Evolutionary conservation across 257 asterid genomes (phyloP).

Genomic region (Plantago major): DNA sequence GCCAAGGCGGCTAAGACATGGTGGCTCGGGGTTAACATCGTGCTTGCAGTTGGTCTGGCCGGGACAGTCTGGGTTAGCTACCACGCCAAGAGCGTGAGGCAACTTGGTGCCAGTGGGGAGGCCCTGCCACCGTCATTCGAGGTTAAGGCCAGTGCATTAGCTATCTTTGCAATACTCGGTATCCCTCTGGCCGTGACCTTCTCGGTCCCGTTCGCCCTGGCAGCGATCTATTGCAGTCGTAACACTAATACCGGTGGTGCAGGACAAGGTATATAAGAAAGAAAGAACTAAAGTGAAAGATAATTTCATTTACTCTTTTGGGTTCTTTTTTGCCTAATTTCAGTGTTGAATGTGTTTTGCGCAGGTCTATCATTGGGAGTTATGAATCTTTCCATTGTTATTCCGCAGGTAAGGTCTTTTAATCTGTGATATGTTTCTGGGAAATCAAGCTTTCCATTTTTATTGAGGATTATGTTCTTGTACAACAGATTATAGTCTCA

Average conservation of each 20-base stretch:
- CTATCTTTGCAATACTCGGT: conserved; percentile 33
- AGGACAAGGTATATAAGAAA: conserved; percentile 6
- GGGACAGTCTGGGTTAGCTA: conserved; percentile 23
- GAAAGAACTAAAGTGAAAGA: too few species aligned
- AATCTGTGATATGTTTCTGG: not conserved
- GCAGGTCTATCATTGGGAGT: conserved; percentile 42
- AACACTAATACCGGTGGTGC: not conserved
- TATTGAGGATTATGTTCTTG: not conserved
- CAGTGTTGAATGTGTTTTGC: too few species aligned
- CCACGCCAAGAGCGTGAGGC: conserved; percentile 27
- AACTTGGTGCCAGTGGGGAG: not conserved
- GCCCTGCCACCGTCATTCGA: conserved; percentile 17
- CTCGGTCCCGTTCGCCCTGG: not conserved
- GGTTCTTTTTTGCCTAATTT: too few species aligned
- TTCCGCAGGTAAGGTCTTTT: conserved; percentile 39
- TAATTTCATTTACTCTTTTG: too few species aligned
- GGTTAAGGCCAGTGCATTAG: conserved; percentile 21
- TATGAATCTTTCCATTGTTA: conserved; percentile 54
- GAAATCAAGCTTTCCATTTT: not conserved
- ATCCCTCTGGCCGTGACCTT: conserved; percentile 47
- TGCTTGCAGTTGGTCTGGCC: conserved; percentile 32
- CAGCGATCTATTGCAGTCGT: not conserved
- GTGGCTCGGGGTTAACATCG: conserved; percentile 26
- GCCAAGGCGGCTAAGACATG: conserved; percentile 28
- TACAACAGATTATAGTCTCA: conserved; percentile 20